Percentiles rank a stretch among this genome's conserved stretches.
phyloP scores from a whole-genome alignment of 2,329 filamentous ascomycete genomes.

The Pyrenophora tritici-repentis region DNA sequence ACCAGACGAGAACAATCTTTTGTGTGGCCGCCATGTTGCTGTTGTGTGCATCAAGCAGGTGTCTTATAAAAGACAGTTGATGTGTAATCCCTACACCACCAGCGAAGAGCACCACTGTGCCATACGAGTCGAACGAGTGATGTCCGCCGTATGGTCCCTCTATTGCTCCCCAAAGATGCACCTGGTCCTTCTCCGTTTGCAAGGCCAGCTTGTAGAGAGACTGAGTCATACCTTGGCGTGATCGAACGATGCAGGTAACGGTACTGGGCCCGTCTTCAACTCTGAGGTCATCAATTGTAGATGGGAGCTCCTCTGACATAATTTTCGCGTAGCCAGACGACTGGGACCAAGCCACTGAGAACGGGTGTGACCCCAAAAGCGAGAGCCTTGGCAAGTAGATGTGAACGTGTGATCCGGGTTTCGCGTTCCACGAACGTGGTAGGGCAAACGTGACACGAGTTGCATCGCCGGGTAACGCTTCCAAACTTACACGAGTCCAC shows the following conservation, averaged over 20 bases:
- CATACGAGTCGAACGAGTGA: conserved; percentile 84
- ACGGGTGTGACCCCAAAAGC: conserved; percentile 73
- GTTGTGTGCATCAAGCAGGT: conserved; percentile 58
- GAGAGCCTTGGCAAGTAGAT: conserved; percentile 73
- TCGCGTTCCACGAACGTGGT: conserved; percentile 71
- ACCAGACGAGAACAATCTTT: conserved; percentile 81
- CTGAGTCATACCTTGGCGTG: conserved; percentile 82
- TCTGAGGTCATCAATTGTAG: conserved; percentile 46
- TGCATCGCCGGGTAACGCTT: conserved; percentile 74
- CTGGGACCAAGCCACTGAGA: conserved; percentile 75
- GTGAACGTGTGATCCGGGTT: conserved; percentile 74
- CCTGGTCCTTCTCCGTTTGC: conserved; percentile 51
- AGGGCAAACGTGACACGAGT: conserved; percentile 71
- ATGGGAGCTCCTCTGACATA: conserved; percentile 22
- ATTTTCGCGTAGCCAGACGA: conserved; percentile 48
- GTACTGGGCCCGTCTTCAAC: conserved; percentile 51
- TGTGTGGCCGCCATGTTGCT: conserved; percentile 75
- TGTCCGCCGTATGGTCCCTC: conserved; percentile 81
- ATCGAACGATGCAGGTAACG: conserved; percentile 74
- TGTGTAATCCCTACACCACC: conserved; percentile 93
- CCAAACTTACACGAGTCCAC: conserved; percentile 58
- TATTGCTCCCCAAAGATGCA: conserved; percentile 71
- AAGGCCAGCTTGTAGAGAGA: conserved; percentile 72
- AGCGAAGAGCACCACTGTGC: conserved; percentile 83
- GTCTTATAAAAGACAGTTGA: conserved; percentile 81